Evolutionary conservation across 2,329 filamentous ascomycete genomes (phyloP), one percentile per base, ranked within the genome.

Genomic region (Diaporthe sp.): DNA sequence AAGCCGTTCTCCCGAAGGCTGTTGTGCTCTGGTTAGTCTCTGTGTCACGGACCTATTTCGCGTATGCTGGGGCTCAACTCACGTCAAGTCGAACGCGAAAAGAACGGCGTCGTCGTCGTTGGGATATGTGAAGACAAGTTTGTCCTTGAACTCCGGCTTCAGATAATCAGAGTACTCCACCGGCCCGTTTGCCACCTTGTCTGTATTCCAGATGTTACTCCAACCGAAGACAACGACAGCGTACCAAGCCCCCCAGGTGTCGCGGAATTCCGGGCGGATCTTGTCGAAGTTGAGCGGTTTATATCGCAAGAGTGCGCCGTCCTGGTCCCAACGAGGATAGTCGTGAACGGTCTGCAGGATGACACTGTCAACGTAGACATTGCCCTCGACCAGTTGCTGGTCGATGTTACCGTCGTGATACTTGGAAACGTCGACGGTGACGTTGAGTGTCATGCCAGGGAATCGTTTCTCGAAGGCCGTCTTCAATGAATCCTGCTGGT

Each of bases 401-500:
- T 61, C 58, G n/a, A 61, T 61, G 31, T 61, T 61, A 6, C 34
- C 58, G 22, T 61, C n/a, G 37, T 25, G 12, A 20, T 42, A 61
- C n/a, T 61, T 61, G 12, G 58, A 61, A n/a, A 61, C 37, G 13
- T 61, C 37, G 22, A 61, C 58, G 9, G 58, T 61, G n/a, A 61
- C 58, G 13, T 61, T 42, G 37, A 42, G 37, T 10, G 34, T 61
- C 37, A 61, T 61, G 34, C 58, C 58, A 12, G 37, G 58, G 37
- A 61, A 61, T 3, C 22, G 22, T 34, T 42, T 22, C 37, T 61
- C 37, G 58, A 61, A 61, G n/a, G 58, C 58, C 22, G 22, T 28
- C 58, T 61, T 61, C 37, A 61, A 13, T 15, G 37, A 6, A 12
- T 61, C 58, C n/a, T 61, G 58, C 5, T 42, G 37, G 7, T 42